Conservation (phyloP, 2,329 filamentous ascomycete genomes). For the Trichoderma cornu-damae region DNA sequence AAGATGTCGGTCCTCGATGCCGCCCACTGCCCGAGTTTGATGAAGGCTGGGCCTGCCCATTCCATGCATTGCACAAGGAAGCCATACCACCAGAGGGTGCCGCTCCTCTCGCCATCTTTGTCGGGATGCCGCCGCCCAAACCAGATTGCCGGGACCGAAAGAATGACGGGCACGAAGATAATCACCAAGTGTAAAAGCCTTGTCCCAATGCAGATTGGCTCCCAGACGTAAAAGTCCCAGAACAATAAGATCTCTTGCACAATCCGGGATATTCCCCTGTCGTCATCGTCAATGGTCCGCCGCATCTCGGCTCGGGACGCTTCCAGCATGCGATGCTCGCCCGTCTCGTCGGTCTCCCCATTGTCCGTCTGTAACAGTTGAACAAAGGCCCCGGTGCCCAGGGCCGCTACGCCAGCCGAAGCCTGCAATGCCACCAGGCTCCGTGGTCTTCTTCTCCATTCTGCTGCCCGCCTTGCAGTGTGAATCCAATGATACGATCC, state of each 20-base stretch:
- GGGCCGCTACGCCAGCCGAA: conserved; percentile 37
- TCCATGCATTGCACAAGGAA: conserved; percentile 90
- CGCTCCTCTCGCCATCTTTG: conserved; percentile 68
- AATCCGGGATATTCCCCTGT: conserved; percentile 54
- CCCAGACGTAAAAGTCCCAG: conserved; percentile 68
- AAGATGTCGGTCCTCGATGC: conserved; percentile 96
- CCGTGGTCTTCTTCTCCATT: conserved; percentile 24
- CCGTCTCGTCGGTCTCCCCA: conserved; percentile 52
- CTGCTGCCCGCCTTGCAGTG: conserved; percentile 25
- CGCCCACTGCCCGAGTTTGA: conserved; percentile 99
- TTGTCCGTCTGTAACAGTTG: conserved; percentile 53
- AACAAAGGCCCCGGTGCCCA: conserved; percentile 55
- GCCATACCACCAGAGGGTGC: conserved; percentile 90
- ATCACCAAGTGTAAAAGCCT: conserved; percentile 81
- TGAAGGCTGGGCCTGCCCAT: conserved; percentile 87
- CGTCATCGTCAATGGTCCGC: conserved; percentile 59
- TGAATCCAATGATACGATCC: conserved; percentile 26
- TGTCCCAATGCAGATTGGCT: conserved; percentile 79
- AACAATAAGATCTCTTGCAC: conserved; percentile 59
- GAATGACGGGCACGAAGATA: conserved; percentile 88
- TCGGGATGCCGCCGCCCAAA: conserved; percentile 60
- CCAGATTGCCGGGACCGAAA: conserved; percentile 75
- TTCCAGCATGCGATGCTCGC: conserved; percentile 82
- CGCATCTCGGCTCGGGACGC: conserved; percentile 71
- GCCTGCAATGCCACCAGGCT: conserved; percentile 35